Evolutionary conservation across 2,329 filamentous ascomycete genomes (phyloP).

Genomic region (Drechmeria coniospora): DNA sequence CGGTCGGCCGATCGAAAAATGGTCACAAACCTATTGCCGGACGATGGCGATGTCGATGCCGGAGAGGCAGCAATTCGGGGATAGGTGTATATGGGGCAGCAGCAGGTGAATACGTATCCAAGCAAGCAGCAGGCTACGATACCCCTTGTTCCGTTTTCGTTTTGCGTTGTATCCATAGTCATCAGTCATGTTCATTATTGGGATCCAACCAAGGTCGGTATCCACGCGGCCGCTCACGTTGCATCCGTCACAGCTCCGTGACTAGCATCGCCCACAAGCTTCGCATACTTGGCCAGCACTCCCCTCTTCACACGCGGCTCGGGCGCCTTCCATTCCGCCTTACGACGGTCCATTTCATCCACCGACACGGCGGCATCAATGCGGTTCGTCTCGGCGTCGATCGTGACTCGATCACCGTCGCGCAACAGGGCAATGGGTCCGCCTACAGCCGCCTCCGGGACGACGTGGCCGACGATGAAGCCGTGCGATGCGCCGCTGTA

Average conservation of each 20-base stretch:
- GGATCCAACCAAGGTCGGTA: too few species aligned
- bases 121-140: constrained; percentile 2
- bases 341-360: constrained; percentile 51
- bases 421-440: constrained; percentile 73
- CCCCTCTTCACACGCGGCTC: constrained; percentile 62
- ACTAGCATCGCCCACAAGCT: constrained; percentile 77
- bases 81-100: not conserved
- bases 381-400: constrained; percentile 67
- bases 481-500: constrained; percentile 83
- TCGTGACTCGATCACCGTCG: constrained; percentile 71
- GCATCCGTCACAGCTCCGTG: constrained; percentile 77
- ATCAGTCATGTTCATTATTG: constrained; percentile 1
- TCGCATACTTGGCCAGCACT: constrained; percentile 77
- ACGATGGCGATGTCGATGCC: too few species aligned
- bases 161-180: not conserved
- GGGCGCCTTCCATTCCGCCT: constrained; percentile 55
- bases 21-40: too few species aligned
- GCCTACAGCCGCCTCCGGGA: constrained; percentile 76
- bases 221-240: too few species aligned
- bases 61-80: not conserved
- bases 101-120: not conserved
- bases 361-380: constrained; percentile 53
- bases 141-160: constrained; percentile 2
- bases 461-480: constrained; percentile 87
- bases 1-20: too few species aligned